Conservation (phyloP, 306 rosid species). For the Sophora flavescens region DNA sequence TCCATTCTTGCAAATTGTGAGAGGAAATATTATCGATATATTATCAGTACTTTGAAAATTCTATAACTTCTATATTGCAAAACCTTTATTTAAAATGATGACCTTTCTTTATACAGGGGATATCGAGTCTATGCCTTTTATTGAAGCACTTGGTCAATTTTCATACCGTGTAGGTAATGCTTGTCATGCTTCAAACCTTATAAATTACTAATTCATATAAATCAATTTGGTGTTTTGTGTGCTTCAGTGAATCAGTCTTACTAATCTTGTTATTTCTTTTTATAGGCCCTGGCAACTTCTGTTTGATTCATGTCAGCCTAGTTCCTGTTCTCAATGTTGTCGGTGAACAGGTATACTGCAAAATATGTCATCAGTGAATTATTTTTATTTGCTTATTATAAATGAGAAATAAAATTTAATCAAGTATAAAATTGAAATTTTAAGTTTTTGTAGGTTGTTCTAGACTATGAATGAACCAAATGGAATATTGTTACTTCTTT, state of each 20-base stretch:
- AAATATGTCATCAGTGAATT: constrained; percentile 26
- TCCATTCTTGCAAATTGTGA: constrained; percentile 22
- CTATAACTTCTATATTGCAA: constrained; percentile 1
- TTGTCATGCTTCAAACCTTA: constrained; percentile 12
- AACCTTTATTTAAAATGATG: constrained; percentile 34
- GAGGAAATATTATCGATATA: not conserved
- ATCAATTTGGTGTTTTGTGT: constrained; percentile 11
- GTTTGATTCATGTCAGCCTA: constrained; percentile 87
- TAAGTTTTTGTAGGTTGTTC: constrained; percentile 21
- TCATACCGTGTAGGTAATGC: constrained; percentile 84
- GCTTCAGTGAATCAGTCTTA: constrained; percentile 37
- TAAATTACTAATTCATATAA: constrained; percentile 7
- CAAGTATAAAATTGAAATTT: constrained; percentile 1
- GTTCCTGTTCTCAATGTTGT: constrained; percentile 86
- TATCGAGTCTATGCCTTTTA: constrained; percentile 86
- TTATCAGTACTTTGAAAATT: constrained; percentile 8
- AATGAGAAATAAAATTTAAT: constrained; percentile 1
- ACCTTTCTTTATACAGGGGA: constrained; percentile 67
- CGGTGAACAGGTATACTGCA: constrained; percentile 80
- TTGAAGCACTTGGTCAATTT: constrained; percentile 90
- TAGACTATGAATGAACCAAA: not conserved
- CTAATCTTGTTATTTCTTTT: constrained; percentile 20
- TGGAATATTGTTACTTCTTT: constrained; percentile 24
- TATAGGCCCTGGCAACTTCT: constrained; percentile 80
- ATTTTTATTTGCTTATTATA: constrained; percentile 10